A percentile compares a stretch with the other conserved stretches of the same genome.
Evolutionary conservation across 345 rosid species (phyloP).

Genomic region (Acer negundo): DNA sequence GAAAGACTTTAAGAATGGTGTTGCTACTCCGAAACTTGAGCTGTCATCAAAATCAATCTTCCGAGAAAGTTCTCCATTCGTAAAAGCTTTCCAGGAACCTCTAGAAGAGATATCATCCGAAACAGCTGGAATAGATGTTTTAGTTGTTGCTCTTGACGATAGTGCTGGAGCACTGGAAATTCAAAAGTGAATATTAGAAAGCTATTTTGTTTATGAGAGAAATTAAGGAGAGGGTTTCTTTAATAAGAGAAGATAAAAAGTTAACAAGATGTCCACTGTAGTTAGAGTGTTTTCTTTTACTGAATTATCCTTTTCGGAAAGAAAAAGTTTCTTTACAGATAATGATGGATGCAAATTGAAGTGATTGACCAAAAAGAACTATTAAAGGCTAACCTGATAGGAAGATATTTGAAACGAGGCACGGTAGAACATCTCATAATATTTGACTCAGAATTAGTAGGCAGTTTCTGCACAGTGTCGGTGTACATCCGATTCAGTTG

Average conservation of each 20-base stretch:
- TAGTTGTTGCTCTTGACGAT: conserved; percentile 70
- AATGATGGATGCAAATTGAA: neutral
- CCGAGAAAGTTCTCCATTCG: conserved; percentile 69
- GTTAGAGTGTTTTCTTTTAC: neutral
- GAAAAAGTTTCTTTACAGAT: neutral
- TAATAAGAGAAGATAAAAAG: neutral
- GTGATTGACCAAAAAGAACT: conserved; percentile 8
- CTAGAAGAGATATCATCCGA: conserved; percentile 57
- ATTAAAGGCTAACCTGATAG: conserved; percentile 67
- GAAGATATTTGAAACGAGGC: conserved; percentile 97
- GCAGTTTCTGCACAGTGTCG: conserved; percentile 83
- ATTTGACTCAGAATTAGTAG: conserved; percentile 88
- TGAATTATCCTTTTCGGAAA: neutral
- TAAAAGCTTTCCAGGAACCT: conserved; percentile 64
- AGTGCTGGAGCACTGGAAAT: conserved; percentile 76
- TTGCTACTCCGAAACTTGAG: conserved; percentile 75
- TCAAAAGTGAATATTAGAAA: neutral
- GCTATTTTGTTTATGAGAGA: neutral
- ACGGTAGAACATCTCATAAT: conserved; percentile 91
- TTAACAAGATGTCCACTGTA: neutral
- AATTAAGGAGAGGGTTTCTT: neutral
- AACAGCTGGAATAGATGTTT: conserved; percentile 51
- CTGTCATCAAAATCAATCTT: conserved; percentile 64
- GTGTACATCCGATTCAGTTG: conserved; percentile 92
- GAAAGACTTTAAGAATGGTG: conserved; percentile 88